A percentile compares a stretch with the other conserved stretches of the same genome.
Conservation (phyloP, 75 land plant genomes). For the Gnetum montanum region DNA sequence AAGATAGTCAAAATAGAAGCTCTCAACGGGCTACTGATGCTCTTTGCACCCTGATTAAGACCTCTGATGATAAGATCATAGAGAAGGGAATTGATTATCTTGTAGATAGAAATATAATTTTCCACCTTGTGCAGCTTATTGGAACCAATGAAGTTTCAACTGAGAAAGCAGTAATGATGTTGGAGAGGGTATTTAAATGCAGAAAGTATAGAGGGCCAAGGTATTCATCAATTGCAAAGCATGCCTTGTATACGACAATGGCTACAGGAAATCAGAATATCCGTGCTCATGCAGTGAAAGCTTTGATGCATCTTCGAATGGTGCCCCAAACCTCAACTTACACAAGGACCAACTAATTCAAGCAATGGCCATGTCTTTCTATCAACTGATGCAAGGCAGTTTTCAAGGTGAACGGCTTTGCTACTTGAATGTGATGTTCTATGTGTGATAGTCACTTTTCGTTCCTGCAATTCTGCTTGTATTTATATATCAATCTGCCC, state of each 20-base stretch:
- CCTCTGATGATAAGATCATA: not conserved
- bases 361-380: no score
- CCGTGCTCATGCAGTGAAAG: constrained; percentile 13
- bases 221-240: constrained; percentile 10
- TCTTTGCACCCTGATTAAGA: constrained; percentile 10
- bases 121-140: constrained; percentile 6
- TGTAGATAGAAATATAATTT: constrained; percentile 7
- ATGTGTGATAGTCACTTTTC: no score
- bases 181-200: constrained; percentile 18
- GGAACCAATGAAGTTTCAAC: constrained; percentile 11
- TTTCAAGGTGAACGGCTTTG: no score
- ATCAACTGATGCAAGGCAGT: no score
- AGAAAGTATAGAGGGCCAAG: constrained; percentile 11
- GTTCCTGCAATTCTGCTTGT: no score
- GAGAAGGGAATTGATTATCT: constrained; percentile 17
- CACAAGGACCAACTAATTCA: no score
- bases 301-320: constrained; percentile 22
- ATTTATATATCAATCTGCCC: no score
- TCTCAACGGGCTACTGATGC: constrained; percentile 14
- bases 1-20: constrained; percentile 1
- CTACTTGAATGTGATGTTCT: no score
- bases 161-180: constrained; percentile 17
- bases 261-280: constrained; percentile 13
- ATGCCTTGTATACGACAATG: constrained; percentile 15
- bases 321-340: constrained; percentile 15